A percentile compares a stretch with the other conserved stretches of the same genome.
Evolutionary conservation across 176 grass and related monocot species (phyloP).

Genomic region (Oryza meyeriana): DNA sequence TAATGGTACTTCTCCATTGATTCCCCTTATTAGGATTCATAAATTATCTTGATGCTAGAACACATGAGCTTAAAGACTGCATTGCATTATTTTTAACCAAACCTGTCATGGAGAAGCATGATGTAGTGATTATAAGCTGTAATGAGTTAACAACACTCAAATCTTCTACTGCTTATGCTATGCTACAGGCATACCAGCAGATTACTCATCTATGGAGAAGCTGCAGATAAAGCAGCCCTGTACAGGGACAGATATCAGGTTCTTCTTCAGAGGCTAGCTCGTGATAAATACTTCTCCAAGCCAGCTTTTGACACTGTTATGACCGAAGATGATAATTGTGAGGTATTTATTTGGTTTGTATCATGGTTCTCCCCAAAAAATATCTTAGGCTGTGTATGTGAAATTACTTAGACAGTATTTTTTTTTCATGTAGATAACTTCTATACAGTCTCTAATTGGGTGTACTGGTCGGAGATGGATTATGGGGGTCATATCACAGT

Average conservation of each 20-base stretch:
- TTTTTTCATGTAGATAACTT: conserved; percentile 67
- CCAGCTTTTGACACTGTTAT: conserved; percentile 71
- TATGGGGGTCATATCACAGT: conserved; percentile 90
- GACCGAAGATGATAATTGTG: conserved; percentile 55
- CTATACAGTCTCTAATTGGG: conserved; percentile 84
- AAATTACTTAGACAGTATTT: background rate
- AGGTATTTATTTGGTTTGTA: conserved; percentile 43
- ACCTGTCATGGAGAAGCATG: too few species aligned
- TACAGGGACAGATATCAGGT: conserved; percentile 82
- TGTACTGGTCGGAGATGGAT: conserved; percentile 95
- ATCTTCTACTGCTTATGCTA: conserved; percentile 3
- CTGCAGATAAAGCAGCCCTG: conserved; percentile 70
- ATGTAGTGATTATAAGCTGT: background rate
- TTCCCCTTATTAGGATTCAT: background rate
- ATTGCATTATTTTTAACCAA: background rate
- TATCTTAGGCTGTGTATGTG: conserved; percentile 3
- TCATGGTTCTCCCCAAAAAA: background rate
- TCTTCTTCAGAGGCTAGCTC: conserved; percentile 78
- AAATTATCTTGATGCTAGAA: background rate
- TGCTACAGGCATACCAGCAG: conserved; percentile 58
- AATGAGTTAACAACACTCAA: background rate
- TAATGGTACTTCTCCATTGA: background rate
- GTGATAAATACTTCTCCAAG: conserved; percentile 89
- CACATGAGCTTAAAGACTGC: background rate
- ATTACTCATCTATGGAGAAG: conserved; percentile 79